Evolutionary conservation across 139 green algal genomes (phyloP), one percentile per base, ranked within the genome.

Genomic region (Chlamydomonas sphaeroides): DNA sequence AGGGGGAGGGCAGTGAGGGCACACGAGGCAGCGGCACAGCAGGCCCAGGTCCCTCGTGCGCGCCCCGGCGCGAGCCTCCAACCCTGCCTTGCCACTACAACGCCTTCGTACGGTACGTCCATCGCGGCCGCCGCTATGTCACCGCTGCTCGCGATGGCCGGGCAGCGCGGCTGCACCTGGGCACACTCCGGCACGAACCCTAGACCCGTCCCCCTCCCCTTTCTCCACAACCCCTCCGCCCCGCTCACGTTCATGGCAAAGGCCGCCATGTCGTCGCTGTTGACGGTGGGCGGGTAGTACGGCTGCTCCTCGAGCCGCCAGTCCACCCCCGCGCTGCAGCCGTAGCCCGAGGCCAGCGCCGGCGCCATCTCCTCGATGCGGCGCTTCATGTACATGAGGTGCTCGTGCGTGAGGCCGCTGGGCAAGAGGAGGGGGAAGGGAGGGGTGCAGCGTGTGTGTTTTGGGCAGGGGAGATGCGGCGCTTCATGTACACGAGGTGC

Each of bases 241-340:
- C 2, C 15, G 17, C 61, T 90, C 30, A 98, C 94, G 14, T 87
- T 69, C 42, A 73, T 65, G 1, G 87, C 89, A 88, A 98, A 94
- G 1, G 74, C 65, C 28, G 84, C 83, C 33, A 89, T 70, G 1
- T 53, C 74, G 1, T 77, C 45, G 77, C 98, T 90, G 80, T 98
- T 98, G 17, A 97, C 86, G 0, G 90, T 92, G 18, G 95, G 94
- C 14, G 95, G 93, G 78, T 84, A 84, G 86, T 95, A 94, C 8
- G 89, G 91, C 51, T 92, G 83, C 20, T 84, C 63, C 1, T 93
- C 84, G 68, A 91, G 30, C 78, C 90, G 83, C 91, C 91, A 96
- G 42, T 95, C 89, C 3, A 97, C 80, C n/a, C 87, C 83, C 17
- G 84, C 90, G 30, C 85, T 89, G 89, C 95, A 98, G 41, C 92